phyloP scores from a whole-genome alignment of 1,284 basidiomycete genomes.

The Wolfiporia cocos region DNA sequence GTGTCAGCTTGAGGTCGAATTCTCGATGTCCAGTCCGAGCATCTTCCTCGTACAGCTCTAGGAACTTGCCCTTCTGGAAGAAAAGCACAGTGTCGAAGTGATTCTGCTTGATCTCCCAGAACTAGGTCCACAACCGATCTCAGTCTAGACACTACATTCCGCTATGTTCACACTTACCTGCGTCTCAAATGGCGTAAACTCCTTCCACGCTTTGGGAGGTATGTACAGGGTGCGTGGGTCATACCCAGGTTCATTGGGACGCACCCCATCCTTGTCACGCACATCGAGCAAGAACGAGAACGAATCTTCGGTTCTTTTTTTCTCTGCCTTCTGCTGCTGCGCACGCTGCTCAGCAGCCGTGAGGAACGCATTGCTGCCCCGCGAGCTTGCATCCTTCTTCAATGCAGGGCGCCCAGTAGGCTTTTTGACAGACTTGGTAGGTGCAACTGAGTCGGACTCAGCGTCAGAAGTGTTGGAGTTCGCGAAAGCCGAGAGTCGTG shows the following conservation, averaged over 20 bases:
- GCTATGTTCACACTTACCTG: conserved; percentile 44
- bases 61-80: conserved; percentile 87
- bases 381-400: conserved; percentile 23
- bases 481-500: conserved; percentile 36
- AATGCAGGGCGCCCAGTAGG: conserved; percentile 20
- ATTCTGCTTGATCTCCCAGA: conserved; percentile 97
- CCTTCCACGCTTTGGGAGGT: conserved; percentile 73
- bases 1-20: conserved; percentile 89
- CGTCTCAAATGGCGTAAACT: conserved; percentile 94
- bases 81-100: conserved; percentile 94
- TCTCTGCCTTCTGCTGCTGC: conserved; percentile 74
- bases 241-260: conserved; percentile 83
- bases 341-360: conserved; percentile 84
- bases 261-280: conserved; percentile 80
- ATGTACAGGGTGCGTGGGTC: conserved; percentile 89
- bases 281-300: conserved; percentile 80
- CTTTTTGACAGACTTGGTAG: conserved; percentile 24
- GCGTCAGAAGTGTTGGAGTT: conserved; percentile 27
- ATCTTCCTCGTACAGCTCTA: conserved; percentile 91
- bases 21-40: conserved; percentile 86
- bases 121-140: conserved; percentile 36
- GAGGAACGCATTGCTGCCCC: conserved; percentile 47
- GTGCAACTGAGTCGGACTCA: conserved; percentile 14
- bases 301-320: conserved; percentile 75
- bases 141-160: neutral